Evolutionary conservation across 495 filamentous ascomycete species (phyloP).

Genomic region (Talaromyces liani): DNA sequence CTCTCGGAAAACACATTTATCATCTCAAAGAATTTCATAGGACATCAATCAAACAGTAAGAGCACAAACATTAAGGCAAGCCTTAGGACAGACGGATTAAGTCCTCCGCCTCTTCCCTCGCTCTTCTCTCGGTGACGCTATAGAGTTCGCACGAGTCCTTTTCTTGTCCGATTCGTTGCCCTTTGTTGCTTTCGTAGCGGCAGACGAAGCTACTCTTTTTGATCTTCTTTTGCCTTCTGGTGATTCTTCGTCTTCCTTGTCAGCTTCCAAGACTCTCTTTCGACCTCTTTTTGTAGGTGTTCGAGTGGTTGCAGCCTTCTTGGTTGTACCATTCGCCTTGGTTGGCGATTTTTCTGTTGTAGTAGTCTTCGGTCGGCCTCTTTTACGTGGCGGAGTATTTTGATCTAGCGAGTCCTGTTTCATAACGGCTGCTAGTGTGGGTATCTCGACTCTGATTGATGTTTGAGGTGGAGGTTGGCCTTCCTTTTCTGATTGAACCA

Average conservation of each 20-base stretch:
- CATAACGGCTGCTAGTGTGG: neutral
- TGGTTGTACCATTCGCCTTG: neutral
- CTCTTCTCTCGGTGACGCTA: neutral
- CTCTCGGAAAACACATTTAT: no score
- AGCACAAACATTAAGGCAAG: neutral
- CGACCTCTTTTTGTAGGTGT: neutral
- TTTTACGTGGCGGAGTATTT: neutral
- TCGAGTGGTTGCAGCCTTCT: neutral
- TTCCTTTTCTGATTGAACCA: neutral
- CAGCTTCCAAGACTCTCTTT: neutral
- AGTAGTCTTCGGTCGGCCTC: neutral
- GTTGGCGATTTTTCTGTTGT: neutral
- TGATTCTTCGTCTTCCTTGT: neutral
- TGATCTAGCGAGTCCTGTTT: neutral
- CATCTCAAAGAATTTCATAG: no score
- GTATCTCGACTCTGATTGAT: conserved; percentile 3
- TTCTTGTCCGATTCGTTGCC: neutral
- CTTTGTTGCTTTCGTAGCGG: neutral
- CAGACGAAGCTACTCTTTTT: neutral
- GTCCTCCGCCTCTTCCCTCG: neutral
- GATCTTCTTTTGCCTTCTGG: neutral
- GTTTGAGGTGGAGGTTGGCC: neutral
- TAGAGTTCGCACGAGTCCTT: neutral
- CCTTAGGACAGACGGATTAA: neutral
- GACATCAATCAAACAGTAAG: neutral